Evolutionary conservation across 768 basidiomycete genomes (phyloP).

Genomic region (Leccinum boreale): DNA sequence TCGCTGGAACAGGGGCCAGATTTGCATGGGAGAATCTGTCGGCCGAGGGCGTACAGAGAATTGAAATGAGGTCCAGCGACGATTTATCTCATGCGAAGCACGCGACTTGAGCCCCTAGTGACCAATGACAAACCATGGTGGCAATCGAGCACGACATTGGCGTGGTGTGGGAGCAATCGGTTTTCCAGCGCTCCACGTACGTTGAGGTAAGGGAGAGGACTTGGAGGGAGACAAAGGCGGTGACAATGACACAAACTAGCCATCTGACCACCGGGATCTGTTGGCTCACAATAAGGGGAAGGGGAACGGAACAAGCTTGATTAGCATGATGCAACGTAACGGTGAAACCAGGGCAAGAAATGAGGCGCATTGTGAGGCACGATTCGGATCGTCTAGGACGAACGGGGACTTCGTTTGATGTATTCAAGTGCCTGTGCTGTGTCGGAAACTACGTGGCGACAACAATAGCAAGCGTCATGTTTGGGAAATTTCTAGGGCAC

Average conservation of each 20-base stretch:
- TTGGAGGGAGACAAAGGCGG: background rate
- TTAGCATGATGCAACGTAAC: background rate
- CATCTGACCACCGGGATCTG: background rate
- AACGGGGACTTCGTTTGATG: background rate
- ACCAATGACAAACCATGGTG: constrained; percentile 18
- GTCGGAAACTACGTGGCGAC: constrained; percentile 1
- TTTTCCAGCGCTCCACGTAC: constrained; percentile 1
- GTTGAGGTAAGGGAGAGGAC: background rate
- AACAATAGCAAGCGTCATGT: constrained; percentile 4
- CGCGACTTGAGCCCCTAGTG: constrained; percentile 8
- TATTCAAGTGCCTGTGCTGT: background rate
- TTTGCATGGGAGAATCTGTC: constrained; percentile 28
- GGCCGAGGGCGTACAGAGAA: constrained; percentile 1
- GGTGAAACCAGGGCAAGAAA: constrained; percentile 18
- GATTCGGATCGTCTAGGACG: constrained; percentile 2
- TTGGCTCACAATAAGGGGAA: constrained; percentile 7
- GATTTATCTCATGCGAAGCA: constrained; percentile 21
- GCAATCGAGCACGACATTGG: constrained; percentile 18
- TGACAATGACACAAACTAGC: background rate
- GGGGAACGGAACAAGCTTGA: background rate
- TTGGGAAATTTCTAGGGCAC: constrained; percentile 1
- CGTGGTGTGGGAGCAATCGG: constrained; percentile 23
- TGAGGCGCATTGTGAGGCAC: background rate
- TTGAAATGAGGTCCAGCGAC: constrained; percentile 6
- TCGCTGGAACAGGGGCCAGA: constrained; percentile 13